A percentile compares a stretch with the other conserved stretches of the same genome.
Evolutionary conservation across 1,284 basidiomycete species (phyloP).

Genomic region (Puccinia hordei): DNA sequence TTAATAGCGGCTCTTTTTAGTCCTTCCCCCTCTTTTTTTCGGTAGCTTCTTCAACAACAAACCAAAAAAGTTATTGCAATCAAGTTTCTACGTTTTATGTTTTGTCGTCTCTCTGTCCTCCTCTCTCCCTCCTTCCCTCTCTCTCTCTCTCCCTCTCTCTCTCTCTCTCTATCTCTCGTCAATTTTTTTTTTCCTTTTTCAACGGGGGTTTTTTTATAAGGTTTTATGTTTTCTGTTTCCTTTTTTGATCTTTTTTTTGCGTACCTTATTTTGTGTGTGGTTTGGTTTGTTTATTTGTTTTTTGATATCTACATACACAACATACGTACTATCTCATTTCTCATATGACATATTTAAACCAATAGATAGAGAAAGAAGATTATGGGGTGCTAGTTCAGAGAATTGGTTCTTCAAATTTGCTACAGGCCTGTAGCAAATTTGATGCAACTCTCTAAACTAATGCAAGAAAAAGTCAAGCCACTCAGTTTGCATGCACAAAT

Average conservation of each 20-base stretch:
- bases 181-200: not conserved
- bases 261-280: too few species aligned
- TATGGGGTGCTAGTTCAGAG: too few species aligned
- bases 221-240: constrained; percentile 13
- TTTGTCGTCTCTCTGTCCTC: not conserved
- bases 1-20: constrained; percentile 33
- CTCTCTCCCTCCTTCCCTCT: not conserved
- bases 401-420: too few species aligned
- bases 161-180: not conserved
- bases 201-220: too few species aligned
- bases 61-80: not conserved
- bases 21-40: constrained; percentile 2
- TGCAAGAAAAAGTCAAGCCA: too few species aligned
- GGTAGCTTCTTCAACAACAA: not conserved
- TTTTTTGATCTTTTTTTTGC: too few species aligned
- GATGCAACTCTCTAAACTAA: too few species aligned
- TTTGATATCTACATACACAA: not conserved
- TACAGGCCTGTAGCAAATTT: too few species aligned
- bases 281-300: not conserved
- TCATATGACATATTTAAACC: too few species aligned
- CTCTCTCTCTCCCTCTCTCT: not conserved
- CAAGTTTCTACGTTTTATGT: not conserved
- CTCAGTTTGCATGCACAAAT: too few species aligned
- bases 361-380: too few species aligned
- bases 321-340: not conserved